phyloP scores from a whole-genome alignment of 805 yeast genomes.

The Limtongia smithiae region DNA sequence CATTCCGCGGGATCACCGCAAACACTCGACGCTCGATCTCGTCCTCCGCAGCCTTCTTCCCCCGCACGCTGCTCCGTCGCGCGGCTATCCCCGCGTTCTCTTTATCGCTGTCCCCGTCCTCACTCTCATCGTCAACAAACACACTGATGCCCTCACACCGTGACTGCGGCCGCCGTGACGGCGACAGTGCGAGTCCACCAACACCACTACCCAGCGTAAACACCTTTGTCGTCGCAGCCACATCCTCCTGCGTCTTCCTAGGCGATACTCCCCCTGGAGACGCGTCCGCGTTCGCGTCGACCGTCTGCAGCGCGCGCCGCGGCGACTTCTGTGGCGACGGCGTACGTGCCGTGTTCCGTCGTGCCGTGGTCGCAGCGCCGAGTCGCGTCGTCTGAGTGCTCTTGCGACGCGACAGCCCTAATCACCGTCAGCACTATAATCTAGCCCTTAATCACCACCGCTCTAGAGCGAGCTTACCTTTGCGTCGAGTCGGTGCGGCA shows the following conservation, averaged over 20 bases:
- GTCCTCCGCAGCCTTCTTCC: neutral
- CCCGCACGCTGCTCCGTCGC: neutral
- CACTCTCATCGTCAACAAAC: neutral
- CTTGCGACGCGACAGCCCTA: too few species aligned
- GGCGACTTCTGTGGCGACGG: neutral
- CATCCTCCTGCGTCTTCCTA: too few species aligned
- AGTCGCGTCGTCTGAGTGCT: too few species aligned
- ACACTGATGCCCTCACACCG: neutral
- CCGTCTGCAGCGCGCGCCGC: constrained; percentile 2
- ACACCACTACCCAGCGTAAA: neutral
- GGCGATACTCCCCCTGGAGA: too few species aligned
- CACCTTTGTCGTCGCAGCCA: neutral
- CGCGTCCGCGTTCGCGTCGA: constrained; percentile 15
- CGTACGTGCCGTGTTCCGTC: too few species aligned
- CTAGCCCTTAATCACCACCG: too few species aligned
- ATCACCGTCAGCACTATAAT: too few species aligned
- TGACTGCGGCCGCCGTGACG: neutral
- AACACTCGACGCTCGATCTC: constrained; percentile 5
- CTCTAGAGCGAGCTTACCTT: too few species aligned
- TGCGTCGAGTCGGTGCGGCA: too few species aligned
- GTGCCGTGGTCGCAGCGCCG: too few species aligned
- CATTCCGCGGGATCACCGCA: constrained; percentile 10
- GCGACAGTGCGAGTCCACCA: neutral
- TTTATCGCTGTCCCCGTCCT: constrained; percentile 1
- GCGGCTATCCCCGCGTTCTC: constrained; percentile 5